Conservation (phyloP, 441 rosid genomes). For the Adansonia rubrostipa region DNA sequence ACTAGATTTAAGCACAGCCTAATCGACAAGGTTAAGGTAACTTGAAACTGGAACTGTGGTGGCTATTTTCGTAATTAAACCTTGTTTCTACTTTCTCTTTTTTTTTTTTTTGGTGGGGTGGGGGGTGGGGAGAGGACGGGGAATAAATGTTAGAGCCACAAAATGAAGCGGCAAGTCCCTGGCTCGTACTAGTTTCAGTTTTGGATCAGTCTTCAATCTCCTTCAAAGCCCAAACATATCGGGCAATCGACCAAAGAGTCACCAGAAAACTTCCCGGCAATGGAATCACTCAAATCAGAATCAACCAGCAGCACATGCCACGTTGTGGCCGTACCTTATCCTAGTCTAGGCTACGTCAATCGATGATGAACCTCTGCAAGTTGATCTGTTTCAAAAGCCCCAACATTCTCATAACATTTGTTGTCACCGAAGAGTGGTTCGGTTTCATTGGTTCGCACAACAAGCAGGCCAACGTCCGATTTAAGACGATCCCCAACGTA, state of each 20-base stretch:
- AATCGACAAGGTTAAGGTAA: not conserved
- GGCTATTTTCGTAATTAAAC: not conserved
- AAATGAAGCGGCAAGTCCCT: not conserved
- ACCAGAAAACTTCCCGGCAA: not conserved
- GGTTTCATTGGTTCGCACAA: conserved; percentile 47
- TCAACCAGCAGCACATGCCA: conserved; percentile 33
- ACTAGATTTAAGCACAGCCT: not conserved
- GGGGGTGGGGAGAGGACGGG: no score
- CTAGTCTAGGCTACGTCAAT: conserved; percentile 80
- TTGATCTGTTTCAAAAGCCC: conserved; percentile 38
- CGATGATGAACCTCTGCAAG: conserved; percentile 71
- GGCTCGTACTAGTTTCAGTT: not conserved
- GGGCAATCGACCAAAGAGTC: not conserved
- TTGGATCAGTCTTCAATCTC: not conserved
- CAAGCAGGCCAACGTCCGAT: conserved; percentile 40
- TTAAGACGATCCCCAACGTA: conserved; percentile 56
- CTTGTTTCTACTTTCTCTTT: not conserved
- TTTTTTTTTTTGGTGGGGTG: no score
- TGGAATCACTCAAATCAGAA: conserved; percentile 2
- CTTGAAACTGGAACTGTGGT: not conserved
- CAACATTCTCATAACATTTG: conserved; percentile 50
- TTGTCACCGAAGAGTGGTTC: conserved; percentile 79
- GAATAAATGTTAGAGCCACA: no score
- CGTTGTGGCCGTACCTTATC: conserved; percentile 67
- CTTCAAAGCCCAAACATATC: not conserved